Percentiles rank a stretch among this genome's conserved stretches.
phyloP scores from a whole-genome alignment of 306 rosid species.

The Quercus aquifolioides region DNA sequence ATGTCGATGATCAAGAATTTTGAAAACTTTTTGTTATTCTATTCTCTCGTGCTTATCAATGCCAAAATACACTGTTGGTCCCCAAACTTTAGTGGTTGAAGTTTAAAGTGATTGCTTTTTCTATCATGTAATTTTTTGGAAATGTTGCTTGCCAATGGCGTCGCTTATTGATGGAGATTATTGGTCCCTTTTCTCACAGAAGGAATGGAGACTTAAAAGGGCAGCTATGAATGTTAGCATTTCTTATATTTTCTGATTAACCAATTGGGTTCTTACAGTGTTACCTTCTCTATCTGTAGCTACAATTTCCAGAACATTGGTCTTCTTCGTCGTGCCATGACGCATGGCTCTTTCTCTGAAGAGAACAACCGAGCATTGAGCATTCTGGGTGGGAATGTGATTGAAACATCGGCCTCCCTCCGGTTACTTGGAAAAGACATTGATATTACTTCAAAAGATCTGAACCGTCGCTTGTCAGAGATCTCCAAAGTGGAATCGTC shows the following conservation, averaged over 20 bases:
- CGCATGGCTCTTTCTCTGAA: conserved; percentile 76
- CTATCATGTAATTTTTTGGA: no score
- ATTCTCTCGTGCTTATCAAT: no score
- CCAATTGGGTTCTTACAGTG: not conserved
- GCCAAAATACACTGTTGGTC: no score
- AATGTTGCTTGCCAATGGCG: no score
- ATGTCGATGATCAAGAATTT: not conserved
- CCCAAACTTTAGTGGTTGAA: no score
- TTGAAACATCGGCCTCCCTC: conserved; percentile 41
- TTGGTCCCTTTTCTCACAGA: no score
- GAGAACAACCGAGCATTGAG: conserved; percentile 72
- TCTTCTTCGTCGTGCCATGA: conserved; percentile 78
- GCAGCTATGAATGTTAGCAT: not conserved
- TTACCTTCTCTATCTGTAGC: conserved; percentile 24
- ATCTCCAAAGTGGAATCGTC: conserved; percentile 48
- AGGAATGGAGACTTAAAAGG: no score
- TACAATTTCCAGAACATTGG: conserved; percentile 39
- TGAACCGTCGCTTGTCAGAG: conserved; percentile 39
- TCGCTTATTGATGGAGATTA: no score
- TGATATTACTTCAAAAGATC: conserved; percentile 48
- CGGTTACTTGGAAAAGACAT: conserved; percentile 34
- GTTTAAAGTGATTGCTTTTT: no score
- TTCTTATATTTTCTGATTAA: not conserved
- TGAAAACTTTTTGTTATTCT: not conserved
- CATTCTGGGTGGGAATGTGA: conserved; percentile 46